These are phyloP conservation scores for Fraxinus xanthoxyloides DNA, from an alignment of 305 asterid species.

Conservation along the genomic window DNA sequence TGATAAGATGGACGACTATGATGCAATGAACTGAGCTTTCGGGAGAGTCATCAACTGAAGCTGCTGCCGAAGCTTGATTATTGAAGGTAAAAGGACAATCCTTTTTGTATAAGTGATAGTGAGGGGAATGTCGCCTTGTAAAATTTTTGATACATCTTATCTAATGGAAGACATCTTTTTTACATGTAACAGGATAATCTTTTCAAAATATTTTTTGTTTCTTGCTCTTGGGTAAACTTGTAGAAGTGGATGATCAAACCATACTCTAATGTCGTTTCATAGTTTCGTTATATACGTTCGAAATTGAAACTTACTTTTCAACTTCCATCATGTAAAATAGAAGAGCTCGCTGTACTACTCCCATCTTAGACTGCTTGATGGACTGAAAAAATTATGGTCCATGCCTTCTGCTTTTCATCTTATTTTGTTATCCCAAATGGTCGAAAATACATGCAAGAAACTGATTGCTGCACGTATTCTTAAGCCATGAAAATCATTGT, in stretches of 20 bases:
- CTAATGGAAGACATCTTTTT: not conserved
- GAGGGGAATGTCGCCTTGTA: not conserved
- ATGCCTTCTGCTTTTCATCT: not conserved
- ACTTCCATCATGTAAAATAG: not conserved
- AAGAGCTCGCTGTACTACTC: not conserved
- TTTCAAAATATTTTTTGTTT: not conserved
- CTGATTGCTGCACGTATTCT: not conserved
- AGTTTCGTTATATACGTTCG: too few species aligned
- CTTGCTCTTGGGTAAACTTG: not conserved
- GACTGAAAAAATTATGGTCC: not conserved
- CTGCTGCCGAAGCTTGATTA: not conserved
- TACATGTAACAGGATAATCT: not conserved
- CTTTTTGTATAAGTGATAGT: not conserved
- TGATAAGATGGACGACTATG: constrained; percentile 90
- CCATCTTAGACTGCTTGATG: not conserved
- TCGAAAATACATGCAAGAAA: not conserved
- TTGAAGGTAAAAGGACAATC: not conserved
- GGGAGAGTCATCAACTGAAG: not conserved
- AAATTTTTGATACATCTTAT: not conserved
- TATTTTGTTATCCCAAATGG: not conserved
- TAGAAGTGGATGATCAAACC: not conserved
- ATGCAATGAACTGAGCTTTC: constrained; percentile 58
- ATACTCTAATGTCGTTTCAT: not conserved
- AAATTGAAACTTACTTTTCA: not conserved
- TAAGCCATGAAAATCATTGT: not conserved